These are phyloP conservation scores for Quercus gilva DNA, from an alignment of 306 rosid genomes.

Conservation along the genomic window DNA sequence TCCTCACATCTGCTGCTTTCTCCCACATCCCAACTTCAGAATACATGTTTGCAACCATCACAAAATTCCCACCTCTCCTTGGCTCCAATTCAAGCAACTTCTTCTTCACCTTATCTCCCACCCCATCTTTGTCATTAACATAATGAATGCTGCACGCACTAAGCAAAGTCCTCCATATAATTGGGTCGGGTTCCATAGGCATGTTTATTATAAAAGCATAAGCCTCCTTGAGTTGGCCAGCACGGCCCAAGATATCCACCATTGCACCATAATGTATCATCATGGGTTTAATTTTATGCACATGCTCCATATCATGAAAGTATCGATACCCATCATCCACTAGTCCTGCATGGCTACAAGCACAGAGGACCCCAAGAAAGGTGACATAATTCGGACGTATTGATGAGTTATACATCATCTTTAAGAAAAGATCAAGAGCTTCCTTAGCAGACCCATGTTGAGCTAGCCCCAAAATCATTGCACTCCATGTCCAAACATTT, in stretches of 20 bases:
- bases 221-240: constrained; percentile 69
- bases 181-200: constrained; percentile 64
- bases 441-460: constrained; percentile 81
- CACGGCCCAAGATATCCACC: constrained; percentile 83
- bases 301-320: constrained; percentile 61
- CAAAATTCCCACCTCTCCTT: constrained; percentile 69
- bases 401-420: constrained; percentile 36
- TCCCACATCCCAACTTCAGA: constrained; percentile 93
- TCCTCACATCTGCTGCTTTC: constrained; percentile 63
- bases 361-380: constrained; percentile 79
- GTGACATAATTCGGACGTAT: constrained; percentile 73
- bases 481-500: constrained; percentile 97
- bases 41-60: constrained; percentile 80
- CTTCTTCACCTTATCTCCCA: constrained; percentile 58
- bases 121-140: constrained; percentile 40
- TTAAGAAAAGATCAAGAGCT: constrained; percentile 56
- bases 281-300: constrained; percentile 65
- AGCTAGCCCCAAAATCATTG: constrained; percentile 85
- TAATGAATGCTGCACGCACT: constrained; percentile 63
- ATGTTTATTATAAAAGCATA: constrained; percentile 55
- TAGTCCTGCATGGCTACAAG: constrained; percentile 87
- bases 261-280: constrained; percentile 78
- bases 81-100: constrained; percentile 76
- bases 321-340: constrained; percentile 58
- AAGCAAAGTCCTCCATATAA: constrained; percentile 81